phyloP scores from a whole-genome alignment of 345 rosid species.

The Eucalyptus marginata region DNA sequence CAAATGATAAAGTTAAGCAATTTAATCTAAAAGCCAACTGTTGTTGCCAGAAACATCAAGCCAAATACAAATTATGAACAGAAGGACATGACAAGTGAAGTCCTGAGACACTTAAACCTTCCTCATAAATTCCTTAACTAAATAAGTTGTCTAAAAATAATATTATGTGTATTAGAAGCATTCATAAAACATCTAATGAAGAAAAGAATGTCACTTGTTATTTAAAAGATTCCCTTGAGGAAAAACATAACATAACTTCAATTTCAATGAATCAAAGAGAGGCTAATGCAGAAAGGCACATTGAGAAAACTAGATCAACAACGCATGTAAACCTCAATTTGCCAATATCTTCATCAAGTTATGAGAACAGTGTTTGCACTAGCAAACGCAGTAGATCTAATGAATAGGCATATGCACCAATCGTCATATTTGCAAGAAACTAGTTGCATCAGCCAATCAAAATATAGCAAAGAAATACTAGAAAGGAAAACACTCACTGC shows the following conservation, averaged over 20 bases:
- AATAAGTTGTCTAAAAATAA: background rate
- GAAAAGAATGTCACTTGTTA: background rate
- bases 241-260: background rate
- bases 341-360: background rate
- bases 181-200: background rate
- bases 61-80: background rate
- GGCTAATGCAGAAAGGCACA: background rate
- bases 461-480: background rate
- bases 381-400: background rate
- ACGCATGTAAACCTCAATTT: background rate
- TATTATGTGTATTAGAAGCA: background rate
- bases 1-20: background rate
- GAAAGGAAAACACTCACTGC: constrained; percentile 21
- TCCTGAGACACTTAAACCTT: background rate
- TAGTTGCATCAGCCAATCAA: background rate
- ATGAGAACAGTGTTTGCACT: background rate
- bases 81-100: background rate
- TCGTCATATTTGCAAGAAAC: background rate
- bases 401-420: background rate
- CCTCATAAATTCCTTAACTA: background rate
- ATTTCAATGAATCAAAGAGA: background rate
- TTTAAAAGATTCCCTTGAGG: background rate
- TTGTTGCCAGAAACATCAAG: background rate
- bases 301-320: background rate
- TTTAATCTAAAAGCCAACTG: background rate